A percentile compares a stretch with the other conserved stretches of the same genome.
These are phyloP conservation scores for Ophiostoma montium DNA, from an alignment of 2,329 filamentous ascomycete species.

Conservation along the genomic window DNA sequence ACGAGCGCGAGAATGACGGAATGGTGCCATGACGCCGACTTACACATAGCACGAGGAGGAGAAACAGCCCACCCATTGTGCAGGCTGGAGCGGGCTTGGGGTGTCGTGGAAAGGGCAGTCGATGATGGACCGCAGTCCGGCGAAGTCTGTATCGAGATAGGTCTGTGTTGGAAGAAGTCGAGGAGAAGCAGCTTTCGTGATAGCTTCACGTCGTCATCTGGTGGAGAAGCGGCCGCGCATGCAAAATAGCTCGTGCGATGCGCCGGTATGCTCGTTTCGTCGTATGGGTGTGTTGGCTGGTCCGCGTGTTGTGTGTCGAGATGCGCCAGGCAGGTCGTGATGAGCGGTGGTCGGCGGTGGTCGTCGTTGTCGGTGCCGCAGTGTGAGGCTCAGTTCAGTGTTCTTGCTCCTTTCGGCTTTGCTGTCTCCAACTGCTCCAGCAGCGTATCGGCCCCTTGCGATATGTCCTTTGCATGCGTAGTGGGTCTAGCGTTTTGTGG, in stretches of 20 bases:
- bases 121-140: neutral
- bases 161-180: neutral
- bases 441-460: neutral
- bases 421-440: neutral
- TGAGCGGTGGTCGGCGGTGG: neutral
- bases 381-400: neutral
- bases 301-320: neutral
- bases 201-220: slow-evolving; percentile 3
- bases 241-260: neutral
- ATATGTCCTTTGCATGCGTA: neutral
- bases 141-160: neutral
- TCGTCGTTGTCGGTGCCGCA: neutral
- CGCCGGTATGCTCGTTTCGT: neutral
- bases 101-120: neutral
- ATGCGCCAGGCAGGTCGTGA: neutral
- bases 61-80: slow-evolving; percentile 22
- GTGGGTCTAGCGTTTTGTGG: neutral
- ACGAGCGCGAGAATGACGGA: no score
- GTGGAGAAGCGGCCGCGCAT: slow-evolving; percentile 1
- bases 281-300: neutral
- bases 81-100: slow-evolving; percentile 1
- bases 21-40: no score
- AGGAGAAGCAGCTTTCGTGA: neutral
- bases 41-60: slow-evolving; percentile 21
- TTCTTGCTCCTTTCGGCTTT: neutral